These are phyloP conservation scores for Albophoma yamanashiensis DNA, from an alignment of 2,329 filamentous ascomycete species.

Conservation along the genomic window DNA sequence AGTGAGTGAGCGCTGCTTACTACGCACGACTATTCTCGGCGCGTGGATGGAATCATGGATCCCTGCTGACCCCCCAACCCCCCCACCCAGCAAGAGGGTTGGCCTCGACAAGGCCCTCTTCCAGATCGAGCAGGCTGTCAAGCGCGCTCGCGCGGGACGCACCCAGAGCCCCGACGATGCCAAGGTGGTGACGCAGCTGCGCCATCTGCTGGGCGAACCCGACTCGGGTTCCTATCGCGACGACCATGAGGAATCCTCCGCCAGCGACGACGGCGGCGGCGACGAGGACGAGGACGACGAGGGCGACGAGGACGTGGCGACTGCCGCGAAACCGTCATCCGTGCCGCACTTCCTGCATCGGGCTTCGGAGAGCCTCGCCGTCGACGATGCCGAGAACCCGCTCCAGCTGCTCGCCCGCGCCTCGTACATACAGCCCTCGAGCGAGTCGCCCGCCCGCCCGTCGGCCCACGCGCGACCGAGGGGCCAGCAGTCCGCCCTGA, in stretches of 20 bases:
- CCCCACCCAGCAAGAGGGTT: constrained; percentile 53
- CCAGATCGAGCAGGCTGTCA: constrained; percentile 61
- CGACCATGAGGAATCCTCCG: constrained; percentile 20
- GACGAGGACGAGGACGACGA: constrained; percentile 18
- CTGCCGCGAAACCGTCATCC: constrained; percentile 13
- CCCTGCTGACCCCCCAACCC: background rate
- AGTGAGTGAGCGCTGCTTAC: no score
- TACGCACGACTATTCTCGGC: no score
- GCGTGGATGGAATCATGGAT: no score
- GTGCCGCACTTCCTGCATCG: constrained; percentile 16
- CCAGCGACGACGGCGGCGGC: constrained; percentile 12
- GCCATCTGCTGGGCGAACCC: constrained; percentile 24
- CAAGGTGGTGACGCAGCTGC: constrained; percentile 32
- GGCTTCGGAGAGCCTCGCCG: constrained; percentile 41
- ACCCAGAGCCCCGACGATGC: constrained; percentile 31
- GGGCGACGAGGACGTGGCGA: constrained; percentile 18
- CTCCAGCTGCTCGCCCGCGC: constrained; percentile 63
- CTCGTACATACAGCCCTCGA: constrained; percentile 54
- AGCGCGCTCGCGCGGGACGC: constrained; percentile 37
- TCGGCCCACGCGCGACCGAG: constrained; percentile 12
- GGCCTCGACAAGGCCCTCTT: constrained; percentile 65
- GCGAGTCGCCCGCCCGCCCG: constrained; percentile 17
- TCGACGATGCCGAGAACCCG: constrained; percentile 67
- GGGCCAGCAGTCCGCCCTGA: background rate
- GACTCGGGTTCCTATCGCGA: constrained; percentile 12